phyloP scores from a whole-genome alignment of 2,329 filamentous ascomycete species.

The Trichoderma lentiforme region DNA sequence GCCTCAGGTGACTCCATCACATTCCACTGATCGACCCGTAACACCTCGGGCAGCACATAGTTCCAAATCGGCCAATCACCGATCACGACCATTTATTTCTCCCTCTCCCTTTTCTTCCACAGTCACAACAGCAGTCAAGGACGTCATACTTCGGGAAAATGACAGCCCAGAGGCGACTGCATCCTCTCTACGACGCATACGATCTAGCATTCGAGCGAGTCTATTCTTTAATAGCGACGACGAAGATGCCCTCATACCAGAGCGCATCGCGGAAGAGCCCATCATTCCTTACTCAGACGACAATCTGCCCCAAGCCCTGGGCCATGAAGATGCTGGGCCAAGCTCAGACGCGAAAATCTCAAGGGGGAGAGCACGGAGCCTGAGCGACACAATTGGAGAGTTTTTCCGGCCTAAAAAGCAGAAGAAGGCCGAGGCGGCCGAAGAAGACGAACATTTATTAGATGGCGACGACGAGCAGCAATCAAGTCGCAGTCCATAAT shows the following conservation, averaged over 20 bases:
- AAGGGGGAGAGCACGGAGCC: conserved; percentile 37
- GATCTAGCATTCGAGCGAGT: conserved; percentile 51
- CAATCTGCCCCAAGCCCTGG: conserved; percentile 23
- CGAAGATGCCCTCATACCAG: conserved; percentile 30
- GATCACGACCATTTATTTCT: conserved; percentile 51
- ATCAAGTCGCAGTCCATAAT: conserved; percentile 3
- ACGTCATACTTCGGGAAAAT: conserved; percentile 49
- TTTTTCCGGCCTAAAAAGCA: conserved; percentile 38
- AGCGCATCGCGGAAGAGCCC: conserved; percentile 23
- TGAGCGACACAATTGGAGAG: conserved; percentile 41
- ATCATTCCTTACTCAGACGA: conserved; percentile 28
- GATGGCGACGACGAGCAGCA: conserved; percentile 21
- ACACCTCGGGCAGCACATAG: conserved; percentile 30
- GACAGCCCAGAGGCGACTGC: conserved; percentile 39
- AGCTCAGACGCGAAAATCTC: conserved; percentile 20
- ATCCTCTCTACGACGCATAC: conserved; percentile 45
- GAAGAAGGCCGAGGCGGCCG: conserved; percentile 27
- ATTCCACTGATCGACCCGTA: conserved; percentile 27
- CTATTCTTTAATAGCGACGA: conserved; percentile 51
- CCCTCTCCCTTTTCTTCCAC: conserved; percentile 59
- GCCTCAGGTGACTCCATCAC: conserved; percentile 22
- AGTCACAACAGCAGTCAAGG: conserved; percentile 55
- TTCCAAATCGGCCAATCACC: conserved; percentile 31
- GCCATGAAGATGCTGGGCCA: conserved; percentile 22
- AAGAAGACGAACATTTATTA: conserved; percentile 23